Conservation (phyloP, 2,329 filamentous ascomycete species). For the Chaetomiaceae sp. region DNA sequence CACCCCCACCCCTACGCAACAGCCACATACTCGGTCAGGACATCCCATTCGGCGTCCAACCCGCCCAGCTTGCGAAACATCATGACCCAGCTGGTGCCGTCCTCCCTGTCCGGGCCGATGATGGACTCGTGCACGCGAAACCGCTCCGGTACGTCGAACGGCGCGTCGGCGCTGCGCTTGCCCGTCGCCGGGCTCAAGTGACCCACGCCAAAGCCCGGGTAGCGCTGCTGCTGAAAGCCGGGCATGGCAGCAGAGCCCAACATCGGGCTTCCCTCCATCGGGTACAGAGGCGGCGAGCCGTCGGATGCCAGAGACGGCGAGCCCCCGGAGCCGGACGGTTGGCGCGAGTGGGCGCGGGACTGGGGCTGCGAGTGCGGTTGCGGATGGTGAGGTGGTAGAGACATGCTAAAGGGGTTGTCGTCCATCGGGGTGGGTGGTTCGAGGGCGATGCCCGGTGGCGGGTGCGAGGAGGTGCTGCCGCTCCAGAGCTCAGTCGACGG, state of each 20-base stretch:
- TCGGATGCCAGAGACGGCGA: constrained; percentile 8
- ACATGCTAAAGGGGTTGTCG: constrained; percentile 1
- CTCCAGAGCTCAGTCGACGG: neutral
- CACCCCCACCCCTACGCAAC: constrained; percentile 8
- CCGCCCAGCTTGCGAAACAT: constrained; percentile 29
- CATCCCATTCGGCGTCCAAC: constrained; percentile 27
- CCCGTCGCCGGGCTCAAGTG: constrained; percentile 9
- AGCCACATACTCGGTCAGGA: constrained; percentile 25
- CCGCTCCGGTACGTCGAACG: constrained; percentile 30
- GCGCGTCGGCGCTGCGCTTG: constrained; percentile 24
- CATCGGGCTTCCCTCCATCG: neutral
- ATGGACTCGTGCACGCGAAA: constrained; percentile 28
- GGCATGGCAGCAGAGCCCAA: neutral
- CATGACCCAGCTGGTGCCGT: constrained; percentile 28
- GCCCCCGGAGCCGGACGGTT: neutral
- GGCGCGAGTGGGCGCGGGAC: constrained; percentile 1
- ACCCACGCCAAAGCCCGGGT: neutral
- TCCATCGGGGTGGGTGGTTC: constrained; percentile 19
- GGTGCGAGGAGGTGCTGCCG: neutral
- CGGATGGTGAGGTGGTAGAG: neutral
- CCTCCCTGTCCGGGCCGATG: constrained; percentile 27
- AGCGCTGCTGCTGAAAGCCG: neutral
- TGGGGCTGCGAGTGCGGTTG: neutral
- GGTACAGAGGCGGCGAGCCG: constrained; percentile 7
- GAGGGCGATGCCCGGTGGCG: constrained; percentile 16